Conservation (phyloP, 2,329 filamentous ascomycete species). For the Fusarium continuum region DNA sequence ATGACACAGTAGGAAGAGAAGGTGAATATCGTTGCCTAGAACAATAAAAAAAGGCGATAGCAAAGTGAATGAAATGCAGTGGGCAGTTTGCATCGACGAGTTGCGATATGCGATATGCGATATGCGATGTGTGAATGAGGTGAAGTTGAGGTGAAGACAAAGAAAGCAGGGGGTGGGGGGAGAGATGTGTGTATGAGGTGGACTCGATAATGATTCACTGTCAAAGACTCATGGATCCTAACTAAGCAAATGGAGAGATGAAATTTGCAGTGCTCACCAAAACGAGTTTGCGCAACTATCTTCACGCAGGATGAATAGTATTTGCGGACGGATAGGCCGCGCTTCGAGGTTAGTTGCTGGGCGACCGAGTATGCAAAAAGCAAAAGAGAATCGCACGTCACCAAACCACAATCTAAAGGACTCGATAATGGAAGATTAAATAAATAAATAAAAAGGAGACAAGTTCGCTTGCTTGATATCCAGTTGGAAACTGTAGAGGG, state of each 20-base stretch:
- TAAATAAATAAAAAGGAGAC: not conserved
- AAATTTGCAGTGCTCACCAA: not conserved
- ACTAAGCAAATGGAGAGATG: not conserved
- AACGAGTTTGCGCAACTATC: slow-evolving; percentile 5
- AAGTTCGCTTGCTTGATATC: not conserved
- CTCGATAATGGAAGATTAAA: not conserved
- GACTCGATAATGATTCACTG: slow-evolving; percentile 23
- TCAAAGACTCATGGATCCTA: not conserved
- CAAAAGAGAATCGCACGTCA: not conserved
- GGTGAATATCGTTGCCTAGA: not conserved
- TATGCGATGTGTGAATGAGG: slow-evolving; percentile 6
- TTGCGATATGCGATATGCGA: not conserved
- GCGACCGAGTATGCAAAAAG: slow-evolving; percentile 17
- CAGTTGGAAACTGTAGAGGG: not conserved
- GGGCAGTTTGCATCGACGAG: not conserved
- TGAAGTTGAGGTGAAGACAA: slow-evolving; percentile 7
- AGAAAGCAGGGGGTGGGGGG: slow-evolving; percentile 8
- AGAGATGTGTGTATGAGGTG: not conserved
- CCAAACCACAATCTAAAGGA: not conserved
- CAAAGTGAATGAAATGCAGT: slow-evolving; percentile 1
- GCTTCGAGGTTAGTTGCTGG: slow-evolving; percentile 28
- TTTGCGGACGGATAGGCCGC: not conserved
- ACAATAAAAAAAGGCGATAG: not conserved
- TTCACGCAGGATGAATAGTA: not conserved
- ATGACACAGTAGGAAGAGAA: not conserved